A percentile compares a stretch with the other conserved stretches of the same genome.
These are phyloP conservation scores for Colletotrichum tropicale DNA, from an alignment of 2,329 filamentous ascomycete genomes.

Conservation along the genomic window DNA sequence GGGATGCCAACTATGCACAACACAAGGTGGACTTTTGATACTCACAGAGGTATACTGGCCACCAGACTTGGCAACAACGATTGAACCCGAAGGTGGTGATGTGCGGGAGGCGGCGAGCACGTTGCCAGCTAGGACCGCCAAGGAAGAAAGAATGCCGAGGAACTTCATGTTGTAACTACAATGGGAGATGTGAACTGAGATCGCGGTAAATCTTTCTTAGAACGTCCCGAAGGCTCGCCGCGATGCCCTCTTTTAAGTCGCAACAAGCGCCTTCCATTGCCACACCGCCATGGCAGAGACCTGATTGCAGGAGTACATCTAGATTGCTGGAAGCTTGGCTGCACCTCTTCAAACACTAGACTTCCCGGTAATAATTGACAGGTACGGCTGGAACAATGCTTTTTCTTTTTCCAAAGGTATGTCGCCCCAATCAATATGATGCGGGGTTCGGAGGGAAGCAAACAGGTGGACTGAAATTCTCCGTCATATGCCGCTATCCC, in stretches of 20 bases:
- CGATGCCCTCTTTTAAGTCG: background rate
- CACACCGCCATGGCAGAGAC: background rate
- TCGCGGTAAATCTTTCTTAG: background rate
- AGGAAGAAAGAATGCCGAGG: background rate
- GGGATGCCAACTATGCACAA: background rate
- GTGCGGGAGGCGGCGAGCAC: conserved; percentile 36
- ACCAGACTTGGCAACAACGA: conserved; percentile 50
- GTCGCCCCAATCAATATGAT: background rate
- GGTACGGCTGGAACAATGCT: background rate
- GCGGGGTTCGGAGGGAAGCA: background rate
- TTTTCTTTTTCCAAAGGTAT: background rate
- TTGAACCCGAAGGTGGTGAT: conserved; percentile 50
- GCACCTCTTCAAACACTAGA: background rate
- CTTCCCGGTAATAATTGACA: background rate
- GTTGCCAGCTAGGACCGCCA: background rate
- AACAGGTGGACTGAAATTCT: conserved; percentile 15
- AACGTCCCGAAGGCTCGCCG: fast-evolving
- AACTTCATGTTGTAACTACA: background rate
- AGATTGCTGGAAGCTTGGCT: background rate
- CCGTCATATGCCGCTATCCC: background rate
- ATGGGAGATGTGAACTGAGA: background rate
- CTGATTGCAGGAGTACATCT: background rate
- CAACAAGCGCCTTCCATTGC: background rate
- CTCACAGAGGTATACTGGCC: conserved; percentile 15
- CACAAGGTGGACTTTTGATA: background rate